Percentiles rank a stretch among this genome's conserved stretches.
phyloP scores from a whole-genome alignment of 2,329 filamentous ascomycete species.

The Diatrype stigma region DNA sequence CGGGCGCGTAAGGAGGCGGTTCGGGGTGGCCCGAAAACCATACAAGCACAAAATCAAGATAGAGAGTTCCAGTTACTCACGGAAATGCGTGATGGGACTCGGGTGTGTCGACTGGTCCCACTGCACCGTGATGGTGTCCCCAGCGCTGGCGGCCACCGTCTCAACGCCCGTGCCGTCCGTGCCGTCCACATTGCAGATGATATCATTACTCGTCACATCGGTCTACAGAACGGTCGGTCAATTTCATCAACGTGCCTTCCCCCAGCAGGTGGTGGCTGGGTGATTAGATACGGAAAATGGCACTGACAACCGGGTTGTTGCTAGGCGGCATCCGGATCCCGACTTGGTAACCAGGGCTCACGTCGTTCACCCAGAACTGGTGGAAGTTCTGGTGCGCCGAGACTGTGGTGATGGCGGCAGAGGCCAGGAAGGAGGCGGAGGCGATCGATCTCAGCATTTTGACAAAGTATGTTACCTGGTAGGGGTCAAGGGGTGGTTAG shows the following conservation, averaged over 20 bases:
- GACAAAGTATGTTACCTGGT: background rate
- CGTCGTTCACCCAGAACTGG: slow-evolving; percentile 37
- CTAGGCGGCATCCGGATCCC: slow-evolving; percentile 25
- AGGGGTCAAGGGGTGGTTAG: background rate
- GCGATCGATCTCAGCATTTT: slow-evolving; percentile 24
- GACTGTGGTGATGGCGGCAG: slow-evolving; percentile 15
- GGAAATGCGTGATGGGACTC: slow-evolving; percentile 32
- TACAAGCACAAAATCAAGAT: no score
- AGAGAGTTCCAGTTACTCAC: no score
- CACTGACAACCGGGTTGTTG: slow-evolving; percentile 22
- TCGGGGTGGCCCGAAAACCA: no score
- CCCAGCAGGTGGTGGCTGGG: no score
- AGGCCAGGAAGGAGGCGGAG: slow-evolving; percentile 20
- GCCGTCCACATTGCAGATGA: slow-evolving; percentile 23
- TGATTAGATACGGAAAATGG: background rate
- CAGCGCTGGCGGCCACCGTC: slow-evolving; percentile 28
- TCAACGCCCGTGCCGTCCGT: slow-evolving; percentile 22
- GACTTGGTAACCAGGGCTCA: slow-evolving; percentile 29
- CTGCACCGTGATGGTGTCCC: slow-evolving; percentile 32
- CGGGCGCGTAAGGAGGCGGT: no score
- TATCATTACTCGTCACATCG: slow-evolving; percentile 22
- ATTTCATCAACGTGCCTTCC: no score
- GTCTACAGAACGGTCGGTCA: slow-evolving; percentile 10
- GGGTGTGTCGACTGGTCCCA: slow-evolving; percentile 35
- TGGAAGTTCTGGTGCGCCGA: slow-evolving; percentile 37